Base-by-base conservation (phyloP, 106 monocot genomes). In the Cymbidium sinense region DNA sequence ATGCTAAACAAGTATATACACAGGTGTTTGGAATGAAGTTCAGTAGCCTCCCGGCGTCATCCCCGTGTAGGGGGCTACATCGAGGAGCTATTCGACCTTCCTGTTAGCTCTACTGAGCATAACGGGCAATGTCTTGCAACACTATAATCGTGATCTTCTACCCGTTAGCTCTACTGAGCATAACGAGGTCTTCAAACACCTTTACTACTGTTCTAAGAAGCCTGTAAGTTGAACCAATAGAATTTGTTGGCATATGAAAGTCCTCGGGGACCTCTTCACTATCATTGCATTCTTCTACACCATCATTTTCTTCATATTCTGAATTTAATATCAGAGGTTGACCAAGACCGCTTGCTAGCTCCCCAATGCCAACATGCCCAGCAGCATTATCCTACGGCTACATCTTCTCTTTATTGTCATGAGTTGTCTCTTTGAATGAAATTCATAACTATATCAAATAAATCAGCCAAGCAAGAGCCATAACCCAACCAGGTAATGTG, bases 401-500 rank as follows among this genome's bases (percentile, higher is more conserved):
- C 61, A 54, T 70, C 55, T 79, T 77, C 77, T 86, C 87, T 12
- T 77, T 73, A 19, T 39, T 82, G 27, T 84, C 87, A 83, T 70
- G 86, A 78, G 50, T 50, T 44, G 99, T 94, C 81, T 99, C 99
- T 82, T 81, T 93, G 70, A 99, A 99, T 18, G 87, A 84, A 84
- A 87, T 81, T 78, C 87, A 90, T 78, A 99, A 67, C 88, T 83
- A 90, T 67, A 88, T 62, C 74, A 91, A 87, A 85, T 99, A 95
- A 31, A 86, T 20, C 69, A 95, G 81, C 99, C 99, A 99, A 76
- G 92, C 88, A 70, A 92, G 44, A 55, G 95, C 84, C 95, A 99
- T 95, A 43, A 99, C 86, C 99, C 95, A 99, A 81, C 99, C 99
- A 70, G 99, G 99, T 80, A 99, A 80, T 23, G 99, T 99, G 67